Evolutionary conservation across 768 basidiomycete genomes (phyloP), one percentile per base, ranked within the genome.

Genomic region (Hericium rajendrae): DNA sequence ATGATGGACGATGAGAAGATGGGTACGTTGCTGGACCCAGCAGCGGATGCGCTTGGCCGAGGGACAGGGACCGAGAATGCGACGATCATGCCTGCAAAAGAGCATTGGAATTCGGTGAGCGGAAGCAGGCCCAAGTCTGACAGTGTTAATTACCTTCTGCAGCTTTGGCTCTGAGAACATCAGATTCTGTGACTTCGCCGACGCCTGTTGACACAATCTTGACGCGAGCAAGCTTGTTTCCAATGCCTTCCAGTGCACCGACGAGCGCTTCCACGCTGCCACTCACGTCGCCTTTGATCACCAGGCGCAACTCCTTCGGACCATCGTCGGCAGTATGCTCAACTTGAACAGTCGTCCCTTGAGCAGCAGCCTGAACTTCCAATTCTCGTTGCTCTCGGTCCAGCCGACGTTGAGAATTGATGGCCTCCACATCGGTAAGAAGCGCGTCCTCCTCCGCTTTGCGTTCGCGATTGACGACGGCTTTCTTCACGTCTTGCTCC

Each of bases 201-300:
- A 97, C 97, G 37, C 83, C 84, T 15, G 85, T 82, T 38, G 82
- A 80, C 16, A 97, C 74, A 43, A 99, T 78, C 70, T 86, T 94
- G 43, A 87, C 85, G 26, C 77, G 74, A 2, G 88, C 95, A 46
- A 85, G 71, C 56, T 86, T 76, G 73, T 97, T 98, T n/a, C 97
- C 97, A 59, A 98, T 97, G 22, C 82, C 83, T 62, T 86, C 79
- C 39, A 99, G 67, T 9, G 91, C 87, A 43, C 86, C 88, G n/a
- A 83, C 81, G 6, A 97, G 83, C 13, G 97, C 97, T 70, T 99
- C 97, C 24, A 88, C 88, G 57, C 93, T 97, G n/a, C 97, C 97
- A 63, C 92, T 97, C 32, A 98, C 94, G 69, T 99, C 97, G 3
- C 86, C 91, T 70, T 98, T 97, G 67, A 98, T 81, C 51, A 98